Evolutionary conservation across 257 asterid genomes (phyloP).

Genomic region (Salvia hispanica): DNA sequence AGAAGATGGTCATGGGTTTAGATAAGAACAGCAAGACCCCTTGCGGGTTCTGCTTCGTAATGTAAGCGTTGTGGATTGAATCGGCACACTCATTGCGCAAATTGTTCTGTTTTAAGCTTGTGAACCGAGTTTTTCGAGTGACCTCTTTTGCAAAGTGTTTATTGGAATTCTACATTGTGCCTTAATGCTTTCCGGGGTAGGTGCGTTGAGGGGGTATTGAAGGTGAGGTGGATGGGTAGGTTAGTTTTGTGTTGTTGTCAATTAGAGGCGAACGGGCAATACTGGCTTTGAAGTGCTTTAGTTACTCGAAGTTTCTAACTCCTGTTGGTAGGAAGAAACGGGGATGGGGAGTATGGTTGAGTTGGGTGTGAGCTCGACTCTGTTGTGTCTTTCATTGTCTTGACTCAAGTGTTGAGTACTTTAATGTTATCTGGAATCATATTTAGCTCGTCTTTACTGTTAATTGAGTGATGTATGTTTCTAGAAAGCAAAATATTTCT

Average conservation of each 20-base stretch:
- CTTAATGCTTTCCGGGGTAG: too few species aligned
- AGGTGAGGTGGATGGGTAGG: neutral
- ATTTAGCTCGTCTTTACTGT: neutral
- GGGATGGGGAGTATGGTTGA: neutral
- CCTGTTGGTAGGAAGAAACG: conserved; percentile 10
- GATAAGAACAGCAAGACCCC: conserved; percentile 94
- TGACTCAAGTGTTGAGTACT: neutral
- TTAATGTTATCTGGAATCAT: conserved; percentile 1
- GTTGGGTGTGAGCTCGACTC: neutral
- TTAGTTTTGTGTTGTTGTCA: neutral
- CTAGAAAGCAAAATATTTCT: neutral
- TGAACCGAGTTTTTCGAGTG: conserved; percentile 1
- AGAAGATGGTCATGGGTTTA: conserved; percentile 92
- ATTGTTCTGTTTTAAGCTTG: neutral
- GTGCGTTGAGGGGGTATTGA: too few species aligned
- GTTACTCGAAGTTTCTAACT: conserved; percentile 2
- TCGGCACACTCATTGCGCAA: neutral
- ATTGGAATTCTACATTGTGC: neutral
- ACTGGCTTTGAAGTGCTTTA: conserved; percentile 3
- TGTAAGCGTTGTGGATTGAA: conserved; percentile 47
- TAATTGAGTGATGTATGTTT: neutral
- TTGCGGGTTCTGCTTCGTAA: conserved; percentile 92
- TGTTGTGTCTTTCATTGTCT: neutral
- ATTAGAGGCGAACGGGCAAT: neutral
- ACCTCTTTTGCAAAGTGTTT: neutral